Conservation (phyloP, 148 eudicot genomes). For the Silene latifolia region DNA sequence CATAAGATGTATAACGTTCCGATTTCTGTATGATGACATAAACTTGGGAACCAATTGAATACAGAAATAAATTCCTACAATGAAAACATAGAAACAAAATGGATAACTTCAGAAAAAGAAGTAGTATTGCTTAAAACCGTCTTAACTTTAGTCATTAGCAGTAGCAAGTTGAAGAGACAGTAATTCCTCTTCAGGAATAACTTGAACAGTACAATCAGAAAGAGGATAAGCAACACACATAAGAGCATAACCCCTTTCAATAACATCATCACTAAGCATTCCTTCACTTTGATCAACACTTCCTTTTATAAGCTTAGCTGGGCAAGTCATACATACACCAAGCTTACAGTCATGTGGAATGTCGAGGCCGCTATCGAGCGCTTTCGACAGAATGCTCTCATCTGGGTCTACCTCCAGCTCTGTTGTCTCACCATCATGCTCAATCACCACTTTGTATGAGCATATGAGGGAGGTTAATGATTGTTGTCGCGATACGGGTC, state of each 20-base stretch:
- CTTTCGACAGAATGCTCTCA: conserved; percentile 73
- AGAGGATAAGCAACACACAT: conserved; percentile 68
- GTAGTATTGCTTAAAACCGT: not conserved
- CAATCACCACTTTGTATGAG: conserved; percentile 62
- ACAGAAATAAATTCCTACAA: too few species aligned
- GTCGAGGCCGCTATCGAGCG: conserved; percentile 53
- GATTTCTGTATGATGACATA: too few species aligned
- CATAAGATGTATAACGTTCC: too few species aligned
- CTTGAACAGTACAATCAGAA: conserved; percentile 65
- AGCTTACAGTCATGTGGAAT: conserved; percentile 90
- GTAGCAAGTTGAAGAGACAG: conserved; percentile 78
- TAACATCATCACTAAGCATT: conserved; percentile 91
- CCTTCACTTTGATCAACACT: conserved; percentile 86
- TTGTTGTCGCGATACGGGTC: not conserved
- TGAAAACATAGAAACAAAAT: not conserved
- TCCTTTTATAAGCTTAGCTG: conserved; percentile 66
- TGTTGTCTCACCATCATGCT: conserved; percentile 53
- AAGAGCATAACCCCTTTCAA: conserved; percentile 69
- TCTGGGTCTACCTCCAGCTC: conserved; percentile 75
- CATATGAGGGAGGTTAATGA: conserved; percentile 15
- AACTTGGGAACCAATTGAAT: too few species aligned
- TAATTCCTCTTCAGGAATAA: conserved; percentile 85
- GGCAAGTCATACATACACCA: conserved; percentile 97
- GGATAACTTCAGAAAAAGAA: not conserved
- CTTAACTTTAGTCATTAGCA: conserved; percentile 58